Evolutionary conservation across 2,329 filamentous ascomycete genomes (phyloP).

Genomic region (Coniochaeta hoffmannii): DNA sequence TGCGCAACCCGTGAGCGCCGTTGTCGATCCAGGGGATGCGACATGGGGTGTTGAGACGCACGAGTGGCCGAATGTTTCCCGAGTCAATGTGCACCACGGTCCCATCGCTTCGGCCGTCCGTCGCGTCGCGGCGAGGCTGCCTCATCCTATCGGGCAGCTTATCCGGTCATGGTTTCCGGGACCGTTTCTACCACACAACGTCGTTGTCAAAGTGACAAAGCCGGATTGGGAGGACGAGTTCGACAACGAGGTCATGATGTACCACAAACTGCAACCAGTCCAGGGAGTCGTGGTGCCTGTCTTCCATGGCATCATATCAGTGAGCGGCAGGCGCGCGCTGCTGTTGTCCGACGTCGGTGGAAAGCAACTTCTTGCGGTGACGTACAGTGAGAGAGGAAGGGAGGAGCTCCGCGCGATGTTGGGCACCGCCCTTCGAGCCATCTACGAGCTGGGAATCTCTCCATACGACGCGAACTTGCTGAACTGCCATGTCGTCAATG

Average conservation of each 20-base stretch:
- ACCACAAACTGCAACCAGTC: neutral
- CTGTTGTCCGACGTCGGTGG: neutral
- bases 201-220: neutral
- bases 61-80: no score
- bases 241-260: neutral
- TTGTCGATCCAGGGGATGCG: no score
- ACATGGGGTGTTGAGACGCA: no score
- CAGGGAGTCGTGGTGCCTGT: neutral
- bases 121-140: no score
- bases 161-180: neutral
- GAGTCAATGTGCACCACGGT: no score
- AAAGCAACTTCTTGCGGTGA: neutral
- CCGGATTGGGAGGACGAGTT: neutral
- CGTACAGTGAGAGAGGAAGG: neutral
- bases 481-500: neutral
- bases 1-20: no score
- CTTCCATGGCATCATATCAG: neutral
- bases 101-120: no score
- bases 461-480: neutral
- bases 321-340: neutral
- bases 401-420: neutral
- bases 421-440: neutral
- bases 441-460: neutral
- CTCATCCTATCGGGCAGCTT: no score
- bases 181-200: neutral